Conservation (phyloP, 257 asterid genomes). For the Nicotiana undulata region DNA sequence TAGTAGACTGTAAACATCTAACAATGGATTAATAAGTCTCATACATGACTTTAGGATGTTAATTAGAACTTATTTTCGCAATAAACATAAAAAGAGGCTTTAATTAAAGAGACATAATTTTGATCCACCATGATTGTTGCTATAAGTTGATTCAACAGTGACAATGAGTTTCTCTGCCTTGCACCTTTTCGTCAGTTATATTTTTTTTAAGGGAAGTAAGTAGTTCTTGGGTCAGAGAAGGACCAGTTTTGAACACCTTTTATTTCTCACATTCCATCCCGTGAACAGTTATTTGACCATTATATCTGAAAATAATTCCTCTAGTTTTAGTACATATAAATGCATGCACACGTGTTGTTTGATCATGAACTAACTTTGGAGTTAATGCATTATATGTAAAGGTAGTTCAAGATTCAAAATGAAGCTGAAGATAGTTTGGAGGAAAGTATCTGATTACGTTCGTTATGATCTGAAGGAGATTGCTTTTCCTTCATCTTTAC, state of each 20-base stretch:
- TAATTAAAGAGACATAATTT: background rate
- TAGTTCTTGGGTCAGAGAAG: background rate
- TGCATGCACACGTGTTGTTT: background rate
- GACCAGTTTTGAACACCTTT: background rate
- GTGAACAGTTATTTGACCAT: background rate
- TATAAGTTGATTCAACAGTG: background rate
- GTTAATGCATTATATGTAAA: background rate
- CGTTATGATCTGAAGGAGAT: conserved; percentile 87
- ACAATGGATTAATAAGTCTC: background rate
- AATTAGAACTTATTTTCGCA: background rate
- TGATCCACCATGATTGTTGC: background rate
- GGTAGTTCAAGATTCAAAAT: conserved; percentile 20
- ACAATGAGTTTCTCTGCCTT: background rate
- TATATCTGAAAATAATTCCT: background rate
- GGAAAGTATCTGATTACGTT: conserved; percentile 57
- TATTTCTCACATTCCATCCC: background rate
- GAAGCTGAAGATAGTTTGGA: conserved; percentile 59
- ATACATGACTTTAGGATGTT: background rate
- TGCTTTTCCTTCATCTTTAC: conserved; percentile 84
- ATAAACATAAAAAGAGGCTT: background rate
- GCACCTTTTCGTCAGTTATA: background rate
- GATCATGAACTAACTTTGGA: background rate
- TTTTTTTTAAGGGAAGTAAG: background rate
- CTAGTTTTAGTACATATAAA: background rate
- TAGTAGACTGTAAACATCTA: background rate